These are phyloP conservation scores for Erucastrum elatum DNA, from an alignment of 345 rosid species.

Conservation along the genomic window DNA sequence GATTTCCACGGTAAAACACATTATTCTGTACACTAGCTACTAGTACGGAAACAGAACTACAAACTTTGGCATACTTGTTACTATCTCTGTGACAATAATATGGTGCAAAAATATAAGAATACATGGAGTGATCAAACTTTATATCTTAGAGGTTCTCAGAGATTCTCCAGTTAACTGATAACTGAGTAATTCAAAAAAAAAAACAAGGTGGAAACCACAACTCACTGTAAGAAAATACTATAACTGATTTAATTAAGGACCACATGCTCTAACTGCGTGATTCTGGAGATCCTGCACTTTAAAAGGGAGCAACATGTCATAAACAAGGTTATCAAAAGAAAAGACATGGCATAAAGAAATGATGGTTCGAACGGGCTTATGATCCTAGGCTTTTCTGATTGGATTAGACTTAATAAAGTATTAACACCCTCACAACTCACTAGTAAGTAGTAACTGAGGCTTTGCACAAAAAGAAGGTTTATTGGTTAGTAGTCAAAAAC, in stretches of 20 bases:
- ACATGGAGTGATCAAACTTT: not conserved
- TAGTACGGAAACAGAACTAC: not conserved
- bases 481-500: constrained; percentile 22
- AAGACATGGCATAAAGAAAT: constrained; percentile 20
- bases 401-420: constrained; percentile 19
- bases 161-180: not conserved
- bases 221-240: not conserved
- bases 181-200: not conserved
- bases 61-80: not conserved
- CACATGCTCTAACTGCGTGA: constrained; percentile 16
- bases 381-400: constrained; percentile 28
- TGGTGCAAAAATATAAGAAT: too few relatives aligned
- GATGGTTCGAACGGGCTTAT: constrained; percentile 5
- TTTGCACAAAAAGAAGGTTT: constrained; percentile 6
- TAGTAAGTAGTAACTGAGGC: not conserved
- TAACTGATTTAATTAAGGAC: not conserved
- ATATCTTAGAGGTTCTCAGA: not conserved
- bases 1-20: not conserved
- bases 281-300: constrained; percentile 15
- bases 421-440: not conserved
- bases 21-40: not conserved
- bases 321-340: constrained; percentile 35
- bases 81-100: not conserved
- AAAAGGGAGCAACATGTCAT: constrained; percentile 26
- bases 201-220: constrained; percentile 1